Evolutionary conservation across 169 alveolate genomes (phyloP).

Genomic region (Plasmodium fragile): DNA sequence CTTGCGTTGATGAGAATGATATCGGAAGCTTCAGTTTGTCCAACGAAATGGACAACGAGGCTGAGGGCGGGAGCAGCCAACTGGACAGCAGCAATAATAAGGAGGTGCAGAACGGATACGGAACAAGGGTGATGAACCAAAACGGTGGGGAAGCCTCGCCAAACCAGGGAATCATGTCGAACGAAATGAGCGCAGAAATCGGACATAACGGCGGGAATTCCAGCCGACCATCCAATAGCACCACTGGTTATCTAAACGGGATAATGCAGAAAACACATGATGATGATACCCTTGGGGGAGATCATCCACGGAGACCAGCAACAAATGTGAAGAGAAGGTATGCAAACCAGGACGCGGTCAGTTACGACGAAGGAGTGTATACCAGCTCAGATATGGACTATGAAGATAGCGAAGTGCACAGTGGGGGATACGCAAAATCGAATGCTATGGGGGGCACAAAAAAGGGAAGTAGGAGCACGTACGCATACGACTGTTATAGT

Average conservation of each 20-base stretch:
- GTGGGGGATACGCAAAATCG: background rate
- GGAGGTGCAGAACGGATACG: background rate
- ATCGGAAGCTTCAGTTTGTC: conserved; percentile 61
- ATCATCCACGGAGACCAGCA: background rate
- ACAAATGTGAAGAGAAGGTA: background rate
- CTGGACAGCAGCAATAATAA: background rate
- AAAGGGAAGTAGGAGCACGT: background rate
- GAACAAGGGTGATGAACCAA: background rate
- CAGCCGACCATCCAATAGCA: background rate
- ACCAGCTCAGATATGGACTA: background rate
- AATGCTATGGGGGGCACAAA: background rate
- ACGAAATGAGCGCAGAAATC: background rate
- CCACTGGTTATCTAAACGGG: background rate
- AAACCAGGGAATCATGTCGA: background rate
- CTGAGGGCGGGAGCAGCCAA: background rate
- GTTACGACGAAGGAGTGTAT: background rate
- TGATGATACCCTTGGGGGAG: background rate
- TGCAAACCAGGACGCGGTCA: background rate
- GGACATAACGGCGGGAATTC: background rate
- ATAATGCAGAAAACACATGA: background rate
- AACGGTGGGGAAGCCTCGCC: background rate
- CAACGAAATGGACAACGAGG: conserved; percentile 15
- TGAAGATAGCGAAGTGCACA: background rate
- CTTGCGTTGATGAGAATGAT: conserved; percentile 76
- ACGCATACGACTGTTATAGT: background rate